These are phyloP conservation scores for Eucalyptus marginata DNA, from an alignment of 345 rosid genomes.

Conservation along the genomic window DNA sequence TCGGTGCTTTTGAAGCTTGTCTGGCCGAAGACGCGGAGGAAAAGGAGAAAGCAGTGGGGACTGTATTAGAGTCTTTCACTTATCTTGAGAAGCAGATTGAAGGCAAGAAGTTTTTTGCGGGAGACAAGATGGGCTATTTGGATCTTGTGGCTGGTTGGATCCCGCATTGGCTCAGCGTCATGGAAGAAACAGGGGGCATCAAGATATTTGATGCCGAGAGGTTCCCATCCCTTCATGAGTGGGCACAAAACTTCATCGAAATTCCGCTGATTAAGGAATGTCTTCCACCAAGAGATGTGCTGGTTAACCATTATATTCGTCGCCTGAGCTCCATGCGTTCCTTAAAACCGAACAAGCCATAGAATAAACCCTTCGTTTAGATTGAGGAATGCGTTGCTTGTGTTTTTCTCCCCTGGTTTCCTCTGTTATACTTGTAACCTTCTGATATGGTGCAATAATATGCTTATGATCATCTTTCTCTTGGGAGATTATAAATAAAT, in stretches of 20 bases:
- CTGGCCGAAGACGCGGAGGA: slow-evolving; percentile 4
- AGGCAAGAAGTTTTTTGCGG: slow-evolving; percentile 19
- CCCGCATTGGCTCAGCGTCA: slow-evolving; percentile 1
- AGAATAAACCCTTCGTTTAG: neutral
- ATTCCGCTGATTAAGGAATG: slow-evolving; percentile 9
- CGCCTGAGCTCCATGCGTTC: neutral
- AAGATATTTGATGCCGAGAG: slow-evolving; percentile 14
- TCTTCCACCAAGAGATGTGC: slow-evolving; percentile 8
- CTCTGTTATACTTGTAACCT: neutral
- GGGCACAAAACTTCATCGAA: slow-evolving; percentile 4
- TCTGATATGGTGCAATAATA: neutral
- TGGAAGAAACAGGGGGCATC: slow-evolving; percentile 18
- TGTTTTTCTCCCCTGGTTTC: neutral
- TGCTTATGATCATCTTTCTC: neutral
- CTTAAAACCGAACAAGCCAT: neutral
- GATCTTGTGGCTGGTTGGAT: slow-evolving; percentile 24
- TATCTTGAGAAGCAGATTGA: slow-evolving; percentile 15
- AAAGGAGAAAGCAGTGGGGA: slow-evolving; percentile 7
- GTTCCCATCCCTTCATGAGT: slow-evolving; percentile 11
- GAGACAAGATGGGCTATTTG: slow-evolving; percentile 15
- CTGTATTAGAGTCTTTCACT: neutral
- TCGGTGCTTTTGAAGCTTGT: slow-evolving; percentile 2
- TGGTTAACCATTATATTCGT: neutral
- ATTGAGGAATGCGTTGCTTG: neutral
- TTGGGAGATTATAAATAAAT: neutral